Evolutionary conservation across 2,329 filamentous ascomycete genomes (phyloP), one percentile per base, ranked within the genome.

Genomic region (Triangularia verruculosa): DNA sequence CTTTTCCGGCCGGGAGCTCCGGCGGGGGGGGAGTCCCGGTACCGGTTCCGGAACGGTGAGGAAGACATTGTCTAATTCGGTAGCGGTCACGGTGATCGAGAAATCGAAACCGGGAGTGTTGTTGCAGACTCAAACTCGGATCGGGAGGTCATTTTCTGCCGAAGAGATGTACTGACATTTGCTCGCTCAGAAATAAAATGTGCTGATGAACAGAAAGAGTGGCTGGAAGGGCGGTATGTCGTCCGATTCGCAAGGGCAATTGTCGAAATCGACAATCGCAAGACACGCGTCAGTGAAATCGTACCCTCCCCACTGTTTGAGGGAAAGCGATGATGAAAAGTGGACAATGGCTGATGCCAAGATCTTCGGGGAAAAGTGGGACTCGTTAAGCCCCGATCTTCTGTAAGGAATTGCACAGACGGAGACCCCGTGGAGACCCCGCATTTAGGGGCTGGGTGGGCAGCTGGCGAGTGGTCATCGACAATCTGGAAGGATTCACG

Each of bases 1-100:
- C 78, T 79, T 55, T 74, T 74, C 13, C 68, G 70, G 17, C 73
- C 74, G 13, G 69, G 69, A 43, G 71, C 72, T 34, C 72, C 72
- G 11, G 69, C 68, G 12, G 76, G 77, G 32, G 77, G 77, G 12
- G 75, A 77, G n/a, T 70, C 68, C 59, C 74, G 39, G 56, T 58
- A 20, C n/a, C 39, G 39, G 51, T 54, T 54, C 25, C 39, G 71
- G 61, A 75, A 77, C 25, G 73, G 69, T 11, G 75, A 75, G 25
- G 73, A 72, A 71, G 57, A 59, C 57, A 59, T 51, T 27, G n/a
- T n/a, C n/a, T 12, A 15, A 11, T 15, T 28, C 20, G 56, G 32
- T 17, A 32, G 12, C 11, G 5, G 34, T 9, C 24, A 24, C 25
- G 27, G 20, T 39, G 27, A 5, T 25, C n/a, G n/a, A n/a, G 25